These are phyloP conservation scores for Sophora flavescens DNA, from an alignment of 306 rosid species.

Conservation along the genomic window DNA sequence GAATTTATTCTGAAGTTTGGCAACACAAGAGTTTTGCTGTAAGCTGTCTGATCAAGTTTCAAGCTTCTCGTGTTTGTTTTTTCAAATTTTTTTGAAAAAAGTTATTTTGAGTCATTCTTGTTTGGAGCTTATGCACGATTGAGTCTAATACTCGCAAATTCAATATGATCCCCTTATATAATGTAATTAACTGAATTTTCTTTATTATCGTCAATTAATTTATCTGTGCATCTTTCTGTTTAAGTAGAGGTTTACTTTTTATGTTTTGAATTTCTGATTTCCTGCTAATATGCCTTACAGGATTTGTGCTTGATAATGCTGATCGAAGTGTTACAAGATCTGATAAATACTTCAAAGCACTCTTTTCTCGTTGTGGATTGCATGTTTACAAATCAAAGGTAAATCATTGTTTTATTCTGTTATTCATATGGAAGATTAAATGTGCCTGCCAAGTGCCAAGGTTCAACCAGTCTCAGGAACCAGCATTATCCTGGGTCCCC, in stretches of 20 bases:
- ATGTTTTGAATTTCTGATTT: conserved; percentile 25
- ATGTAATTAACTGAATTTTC: not conserved
- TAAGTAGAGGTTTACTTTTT: conserved; percentile 16
- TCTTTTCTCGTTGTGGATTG: conserved; percentile 81
- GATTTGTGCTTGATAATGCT: conserved; percentile 86
- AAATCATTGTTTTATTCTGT: conserved; percentile 18
- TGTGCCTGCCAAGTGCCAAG: not conserved
- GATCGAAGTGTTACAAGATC: conserved; percentile 92
- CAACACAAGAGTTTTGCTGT: not conserved
- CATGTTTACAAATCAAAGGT: conserved; percentile 80
- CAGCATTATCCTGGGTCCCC: not conserved
- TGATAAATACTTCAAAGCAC: conserved; percentile 79
- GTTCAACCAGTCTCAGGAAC: not conserved
- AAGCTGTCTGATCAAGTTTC: too few relatives aligned
- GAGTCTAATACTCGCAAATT: not conserved
- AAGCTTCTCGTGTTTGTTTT: not conserved
- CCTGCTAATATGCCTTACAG: conserved; percentile 50
- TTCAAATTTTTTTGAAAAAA: not conserved
- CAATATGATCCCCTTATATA: not conserved
- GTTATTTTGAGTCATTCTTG: not conserved
- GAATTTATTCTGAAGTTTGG: not conserved
- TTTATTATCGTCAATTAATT: not conserved
- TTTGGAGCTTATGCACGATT: not conserved
- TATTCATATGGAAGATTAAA: not conserved
- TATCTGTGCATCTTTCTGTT: conserved; percentile 11